Evolutionary conservation across 257 asterid species (phyloP), one percentile per base, ranked within the genome.

Genomic region (Misopates orontium): DNA sequence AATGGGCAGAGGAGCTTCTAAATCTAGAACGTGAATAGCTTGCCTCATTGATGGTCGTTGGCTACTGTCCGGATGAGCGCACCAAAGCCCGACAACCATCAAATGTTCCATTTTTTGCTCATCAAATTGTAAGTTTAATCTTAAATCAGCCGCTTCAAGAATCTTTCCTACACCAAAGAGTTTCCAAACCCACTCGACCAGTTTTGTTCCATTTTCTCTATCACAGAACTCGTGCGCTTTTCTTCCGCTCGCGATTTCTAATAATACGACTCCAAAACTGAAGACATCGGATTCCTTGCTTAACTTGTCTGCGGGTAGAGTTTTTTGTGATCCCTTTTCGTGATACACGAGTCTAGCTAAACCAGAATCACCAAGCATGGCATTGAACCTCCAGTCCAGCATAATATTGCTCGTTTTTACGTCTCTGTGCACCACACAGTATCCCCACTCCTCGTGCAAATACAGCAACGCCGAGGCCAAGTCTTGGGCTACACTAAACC

Each of bases 401-500:
- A 76, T 73, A 10, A 79, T 41, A 3, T 79, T 79, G 25, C 84
- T 79, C 2, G 79, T 55, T 36, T 79, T 79, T 8, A 79, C 47
- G 47, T 79, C 84, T 56, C 84, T 73, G 17, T 79, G 84, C 22
- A 79, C 72, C 21, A 76, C 81, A 13, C 81, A 72, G 56, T 76
- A 79, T 57, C 75, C 84, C 78, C 84, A 79, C 44, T 75, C 84
- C 44, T 79, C 77, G 15, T 79, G 84, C 11, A 75, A 21, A 66
- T 79, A 79, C 0, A 72, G 74, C 62, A 79, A 51, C 14, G 74
- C 78, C 0, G 69, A 72, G 8, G 81, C 84, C 15, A 79, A 16
- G 1, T 74, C 79, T 48, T 55, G 68, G 3, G 63, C 74, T 42
- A 79, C 62, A 32, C 66, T 79, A 41, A 45, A 69, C 60, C 84